Evolutionary conservation across 148 eudicot genomes (phyloP).

Genomic region (Camellia granthamiana): DNA sequence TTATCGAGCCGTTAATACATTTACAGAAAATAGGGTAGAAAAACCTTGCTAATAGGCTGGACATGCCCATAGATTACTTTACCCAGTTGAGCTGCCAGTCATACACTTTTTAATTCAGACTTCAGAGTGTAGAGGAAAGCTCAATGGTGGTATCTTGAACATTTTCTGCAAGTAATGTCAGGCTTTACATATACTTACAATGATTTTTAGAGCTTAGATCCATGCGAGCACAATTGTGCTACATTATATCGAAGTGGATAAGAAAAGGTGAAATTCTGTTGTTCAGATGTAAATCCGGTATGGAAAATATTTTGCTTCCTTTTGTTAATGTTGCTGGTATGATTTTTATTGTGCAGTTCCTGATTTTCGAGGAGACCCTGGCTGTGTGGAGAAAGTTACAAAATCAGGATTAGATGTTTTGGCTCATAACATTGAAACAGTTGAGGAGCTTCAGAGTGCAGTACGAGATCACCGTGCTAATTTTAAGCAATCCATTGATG

Average conservation of each 20-base stretch:
- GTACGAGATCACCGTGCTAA: slow-evolving; percentile 96
- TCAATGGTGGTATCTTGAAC: neutral
- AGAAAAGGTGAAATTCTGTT: neutral
- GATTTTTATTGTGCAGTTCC: slow-evolving; percentile 57
- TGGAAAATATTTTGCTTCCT: neutral
- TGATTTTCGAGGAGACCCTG: slow-evolving; percentile 81
- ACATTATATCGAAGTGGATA: neutral
- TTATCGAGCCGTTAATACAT: neutral
- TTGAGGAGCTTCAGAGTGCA: slow-evolving; percentile 84
- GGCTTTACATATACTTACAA: neutral
- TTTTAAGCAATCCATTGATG: slow-evolving; percentile 88
- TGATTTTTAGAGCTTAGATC: neutral
- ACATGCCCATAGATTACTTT: neutral
- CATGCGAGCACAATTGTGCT: neutral
- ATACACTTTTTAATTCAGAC: no score
- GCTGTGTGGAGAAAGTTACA: slow-evolving; percentile 86
- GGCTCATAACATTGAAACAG: slow-evolving; percentile 98
- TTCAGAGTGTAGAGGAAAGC: neutral
- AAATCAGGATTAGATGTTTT: slow-evolving; percentile 84
- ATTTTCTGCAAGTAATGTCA: neutral
- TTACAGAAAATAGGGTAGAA: neutral
- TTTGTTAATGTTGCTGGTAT: slow-evolving; percentile 7
- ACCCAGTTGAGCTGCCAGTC: neutral
- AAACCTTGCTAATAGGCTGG: neutral
- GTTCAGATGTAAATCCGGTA: neutral